A percentile compares a stretch with the other conserved stretches of the same genome.
phyloP scores from a whole-genome alignment of 2,329 filamentous ascomycete genomes.

The Aspergillus transmontanensis region DNA sequence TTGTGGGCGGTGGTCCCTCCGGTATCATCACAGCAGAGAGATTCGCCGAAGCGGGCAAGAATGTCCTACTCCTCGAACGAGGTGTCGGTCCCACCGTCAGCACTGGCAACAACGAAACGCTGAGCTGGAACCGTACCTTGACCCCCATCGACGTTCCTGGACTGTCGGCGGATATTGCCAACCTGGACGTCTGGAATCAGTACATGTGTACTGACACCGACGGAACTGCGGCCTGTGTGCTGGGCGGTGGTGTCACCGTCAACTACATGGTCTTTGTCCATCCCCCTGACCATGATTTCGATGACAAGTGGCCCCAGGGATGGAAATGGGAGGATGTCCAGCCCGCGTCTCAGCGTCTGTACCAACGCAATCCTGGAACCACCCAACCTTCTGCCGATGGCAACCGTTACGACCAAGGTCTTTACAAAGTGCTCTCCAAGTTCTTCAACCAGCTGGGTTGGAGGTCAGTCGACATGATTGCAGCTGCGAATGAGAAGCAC shows the following conservation, averaged over 20 bases:
- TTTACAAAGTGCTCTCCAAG: conserved; percentile 62
- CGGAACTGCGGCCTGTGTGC: conserved; percentile 28
- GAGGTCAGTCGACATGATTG: conserved; percentile 62
- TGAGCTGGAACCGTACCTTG: conserved; percentile 24
- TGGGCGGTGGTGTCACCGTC: conserved; percentile 32
- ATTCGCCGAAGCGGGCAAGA: conserved; percentile 27
- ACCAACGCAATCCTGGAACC: conserved; percentile 70
- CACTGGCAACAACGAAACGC: conserved; percentile 27
- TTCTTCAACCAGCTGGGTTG: conserved; percentile 64
- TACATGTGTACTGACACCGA: conserved; percentile 26
- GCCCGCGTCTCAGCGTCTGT: conserved; percentile 62
- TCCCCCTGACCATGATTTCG: conserved; percentile 66
- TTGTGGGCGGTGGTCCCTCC: conserved; percentile 26
- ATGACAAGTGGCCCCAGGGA: conserved; percentile 69
- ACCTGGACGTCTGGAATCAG: conserved; percentile 21
- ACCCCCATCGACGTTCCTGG: conserved; percentile 32
- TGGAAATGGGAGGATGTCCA: conserved; percentile 68
- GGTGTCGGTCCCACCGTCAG: conserved; percentile 27
- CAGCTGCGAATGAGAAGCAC: conserved; percentile 64
- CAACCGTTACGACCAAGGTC: conserved; percentile 64
- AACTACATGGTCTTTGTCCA: conserved; percentile 35
- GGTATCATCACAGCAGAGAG: conserved; percentile 28
- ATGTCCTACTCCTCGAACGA: conserved; percentile 26
- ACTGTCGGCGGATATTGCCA: conserved; percentile 27
- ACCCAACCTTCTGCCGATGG: conserved; percentile 66